These are phyloP conservation scores for Neurospora sp. DNA, from an alignment of 495 filamentous ascomycete species.

Conservation along the genomic window DNA sequence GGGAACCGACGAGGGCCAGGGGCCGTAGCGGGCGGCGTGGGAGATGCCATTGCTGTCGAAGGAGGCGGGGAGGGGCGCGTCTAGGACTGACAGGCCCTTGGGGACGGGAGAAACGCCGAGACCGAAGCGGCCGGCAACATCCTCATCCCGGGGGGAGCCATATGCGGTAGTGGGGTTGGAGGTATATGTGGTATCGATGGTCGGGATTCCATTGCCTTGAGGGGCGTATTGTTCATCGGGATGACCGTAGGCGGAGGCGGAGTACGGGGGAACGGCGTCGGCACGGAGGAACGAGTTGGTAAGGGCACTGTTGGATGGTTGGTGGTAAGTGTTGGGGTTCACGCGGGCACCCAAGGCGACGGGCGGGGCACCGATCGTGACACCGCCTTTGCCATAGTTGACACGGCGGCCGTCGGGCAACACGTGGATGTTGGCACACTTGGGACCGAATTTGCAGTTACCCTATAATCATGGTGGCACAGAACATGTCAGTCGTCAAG, in stretches of 20 bases:
- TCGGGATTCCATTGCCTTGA: conserved; percentile 50
- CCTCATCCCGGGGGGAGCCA: conserved; percentile 79
- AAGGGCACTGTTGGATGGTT: conserved; percentile 57
- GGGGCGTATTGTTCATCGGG: conserved; percentile 32
- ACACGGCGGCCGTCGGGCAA: conserved; percentile 87
- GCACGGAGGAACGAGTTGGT: conserved; percentile 75
- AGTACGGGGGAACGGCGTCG: conserved; percentile 40
- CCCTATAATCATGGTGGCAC: conserved; percentile 46
- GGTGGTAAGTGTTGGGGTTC: conserved; percentile 46
- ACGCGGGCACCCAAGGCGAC: conserved; percentile 62
- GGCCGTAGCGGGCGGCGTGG: conserved; percentile 77
- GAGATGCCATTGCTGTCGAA: conserved; percentile 97
- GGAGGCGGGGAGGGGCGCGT: conserved; percentile 87
- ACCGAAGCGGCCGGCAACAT: conserved; percentile 38
- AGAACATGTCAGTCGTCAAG: conserved; percentile 19
- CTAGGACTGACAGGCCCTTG: conserved; percentile 70
- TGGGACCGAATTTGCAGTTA: conserved; percentile 97
- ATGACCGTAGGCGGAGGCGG: conserved; percentile 25
- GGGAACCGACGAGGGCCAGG: conserved; percentile 86
- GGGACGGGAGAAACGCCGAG: conserved; percentile 64
- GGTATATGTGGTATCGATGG: conserved; percentile 70
- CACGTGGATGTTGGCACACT: conserved; percentile 93
- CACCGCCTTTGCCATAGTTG: conserved; percentile 54
- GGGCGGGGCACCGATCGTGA: conserved; percentile 36
- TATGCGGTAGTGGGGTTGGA: conserved; percentile 71